Conservation (phyloP, 2,329 filamentous ascomycete genomes). For the Colletotrichum sp. region DNA sequence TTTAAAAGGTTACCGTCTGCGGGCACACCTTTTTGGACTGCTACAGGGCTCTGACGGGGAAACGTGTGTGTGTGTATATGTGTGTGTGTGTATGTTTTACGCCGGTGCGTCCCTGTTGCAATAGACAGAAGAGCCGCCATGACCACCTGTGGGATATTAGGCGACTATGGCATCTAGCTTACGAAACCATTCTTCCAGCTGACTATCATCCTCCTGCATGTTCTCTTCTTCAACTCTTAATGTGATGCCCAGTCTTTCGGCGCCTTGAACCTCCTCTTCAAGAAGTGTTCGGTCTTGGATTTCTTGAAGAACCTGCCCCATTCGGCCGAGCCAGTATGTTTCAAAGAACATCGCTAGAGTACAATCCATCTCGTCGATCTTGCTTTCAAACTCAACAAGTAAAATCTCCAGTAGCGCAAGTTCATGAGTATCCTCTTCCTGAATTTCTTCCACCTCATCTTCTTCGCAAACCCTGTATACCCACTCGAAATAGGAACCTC, state of each 20-base stretch:
- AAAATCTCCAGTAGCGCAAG: not conserved
- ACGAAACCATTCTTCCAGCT: not conserved
- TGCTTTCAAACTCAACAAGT: not conserved
- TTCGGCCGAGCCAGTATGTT: not conserved
- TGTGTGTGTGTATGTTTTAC: no score
- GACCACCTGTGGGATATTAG: no score
- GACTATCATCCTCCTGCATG: accelerated
- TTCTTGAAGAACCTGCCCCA: not conserved
- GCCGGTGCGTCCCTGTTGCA: no score
- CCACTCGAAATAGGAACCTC: no score
- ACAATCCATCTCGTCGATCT: not conserved
- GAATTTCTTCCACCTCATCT: not conserved
- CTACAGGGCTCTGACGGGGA: no score
- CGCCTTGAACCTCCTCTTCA: not conserved
- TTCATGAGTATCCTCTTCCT: not conserved
- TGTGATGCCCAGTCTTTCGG: not conserved
- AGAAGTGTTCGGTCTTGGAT: not conserved
- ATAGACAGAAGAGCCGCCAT: no score
- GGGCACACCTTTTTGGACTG: no score
- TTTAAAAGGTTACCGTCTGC: no score
- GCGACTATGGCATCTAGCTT: not conserved
- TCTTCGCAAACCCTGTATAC: not conserved
- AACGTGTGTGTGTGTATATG: no score
- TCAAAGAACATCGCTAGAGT: not conserved
- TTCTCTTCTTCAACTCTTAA: not conserved